Evolutionary conservation across 1,284 basidiomycete genomes (phyloP), one percentile per base, ranked within the genome.

Genomic region (Tilletia walkeri): DNA sequence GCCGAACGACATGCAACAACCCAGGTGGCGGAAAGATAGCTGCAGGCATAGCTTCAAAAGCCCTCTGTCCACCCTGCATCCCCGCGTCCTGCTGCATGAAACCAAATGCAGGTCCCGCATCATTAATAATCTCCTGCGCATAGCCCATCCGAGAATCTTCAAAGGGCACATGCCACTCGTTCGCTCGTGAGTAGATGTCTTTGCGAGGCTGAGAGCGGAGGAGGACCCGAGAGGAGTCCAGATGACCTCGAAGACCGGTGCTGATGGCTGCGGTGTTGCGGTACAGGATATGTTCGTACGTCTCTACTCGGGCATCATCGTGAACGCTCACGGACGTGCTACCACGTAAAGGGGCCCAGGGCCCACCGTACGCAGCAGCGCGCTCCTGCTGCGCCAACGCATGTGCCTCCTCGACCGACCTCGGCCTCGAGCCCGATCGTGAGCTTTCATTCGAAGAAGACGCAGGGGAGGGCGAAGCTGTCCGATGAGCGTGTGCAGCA

Each of bases 11-110:
- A 9, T 73, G 73, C 38, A 78, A 68, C 45, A 78, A 39, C 1
- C 75, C 69, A 6, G 76, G 76, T 1, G 76, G 71, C 12, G 76
- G 76, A 24, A 78, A 78, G 65, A 70, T 70, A 53, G 67, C 61
- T 0, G 75, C 73, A n/a, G 75, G 75, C 24, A 67, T 39, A 1
- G 72, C 72, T 69, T 70, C 69, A 14, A 45, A 45, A 7, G 41
- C 41, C 41, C 41, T 45, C 41, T 45, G 9, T 14, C 9, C 41
- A 45, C 14, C 14, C 6, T 1, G 6, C 41, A 67, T 54, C 41
- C 65, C 66, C 12, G 24, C 24, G 24, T 61, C 59, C 1, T 65
- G 38, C n/a, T 48, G 36, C 18, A 59, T 53, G 50, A 72, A 77
- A 0, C 39, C 65, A 3, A 68, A 56, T 14, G 72, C 69, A n/a